Percentiles rank a stretch among this genome's conserved stretches.
Evolutionary conservation across 257 asterid species (phyloP).

Genomic region (Ilex aquifolium): DNA sequence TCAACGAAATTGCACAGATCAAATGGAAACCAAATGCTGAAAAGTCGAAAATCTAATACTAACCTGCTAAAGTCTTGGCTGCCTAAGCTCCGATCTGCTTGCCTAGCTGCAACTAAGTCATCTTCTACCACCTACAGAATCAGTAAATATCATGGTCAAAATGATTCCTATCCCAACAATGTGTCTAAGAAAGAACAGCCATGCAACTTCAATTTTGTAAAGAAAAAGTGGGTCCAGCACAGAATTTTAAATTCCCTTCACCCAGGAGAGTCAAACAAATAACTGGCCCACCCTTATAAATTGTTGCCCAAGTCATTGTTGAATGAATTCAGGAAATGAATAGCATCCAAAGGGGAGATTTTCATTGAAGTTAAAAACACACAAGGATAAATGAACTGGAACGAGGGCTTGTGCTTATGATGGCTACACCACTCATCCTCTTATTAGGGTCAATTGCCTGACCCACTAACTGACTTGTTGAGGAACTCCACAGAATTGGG

Average conservation of each 20-base stretch:
- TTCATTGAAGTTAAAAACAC: too few species aligned
- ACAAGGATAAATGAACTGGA: not conserved
- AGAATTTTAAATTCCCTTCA: too few species aligned
- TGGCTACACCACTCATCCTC: not conserved
- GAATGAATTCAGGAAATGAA: too few species aligned
- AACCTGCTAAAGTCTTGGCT: constrained; percentile 81
- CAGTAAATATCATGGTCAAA: not conserved
- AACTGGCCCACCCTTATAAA: not conserved
- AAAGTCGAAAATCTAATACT: not conserved
- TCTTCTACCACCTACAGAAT: constrained; percentile 61
- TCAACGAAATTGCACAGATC: not conserved
- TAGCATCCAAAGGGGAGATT: not conserved
- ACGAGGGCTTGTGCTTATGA: too few species aligned
- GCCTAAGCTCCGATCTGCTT: constrained; percentile 76
- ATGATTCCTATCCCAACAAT: not conserved
- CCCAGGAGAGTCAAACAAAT: too few species aligned
- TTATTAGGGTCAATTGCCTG: not conserved
- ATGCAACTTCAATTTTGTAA: not conserved
- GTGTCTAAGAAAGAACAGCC: not conserved
- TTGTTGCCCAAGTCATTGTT: not conserved
- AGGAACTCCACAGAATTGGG: too few species aligned
- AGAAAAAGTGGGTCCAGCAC: too few species aligned
- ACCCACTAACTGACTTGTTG: not conserved
- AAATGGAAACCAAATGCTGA: not conserved
- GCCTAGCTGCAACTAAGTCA: constrained; percentile 87